Evolutionary conservation across 306 rosid genomes (phyloP), one percentile per base, ranked within the genome.

Genomic region (Medicago arabica): DNA sequence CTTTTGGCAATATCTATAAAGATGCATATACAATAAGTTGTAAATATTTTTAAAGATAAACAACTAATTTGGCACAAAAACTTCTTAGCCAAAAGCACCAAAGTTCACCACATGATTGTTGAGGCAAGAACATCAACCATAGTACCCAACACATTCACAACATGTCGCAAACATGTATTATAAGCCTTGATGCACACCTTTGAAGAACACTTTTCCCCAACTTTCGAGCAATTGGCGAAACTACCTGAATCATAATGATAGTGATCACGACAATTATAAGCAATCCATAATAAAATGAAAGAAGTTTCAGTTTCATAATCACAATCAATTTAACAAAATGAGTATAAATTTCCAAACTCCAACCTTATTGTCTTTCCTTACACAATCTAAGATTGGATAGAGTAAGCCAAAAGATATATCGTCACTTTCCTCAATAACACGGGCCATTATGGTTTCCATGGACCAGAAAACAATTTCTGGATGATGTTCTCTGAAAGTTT

Each of bases 361-460:
- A 57, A 89, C 97, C 91, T 89, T 81, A 62, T 82, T 81, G 64
- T 80, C 83, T 53, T 86, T 91, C 83, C 86, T 93, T 78, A 93
- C 72, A 47, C 88, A 74, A 13, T 72, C 91, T 74, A 93, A 81
- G 64, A 93, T 77, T 19, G 94, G 89, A 78, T 91, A 78, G 38
- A 93, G 91, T 7, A 94, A 80, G 38, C 90, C 91, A 58, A 55
- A 41, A 16, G 94, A 74, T 53, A 89, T 85, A 31, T 89, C 97
- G 71, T 94, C 97, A 88, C 97, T 94, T 79, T 94, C 98, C 82
- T 94, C 92, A 25, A 94, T 14, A 76, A 91, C 97, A 83, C 87
- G 94, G 77, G 63, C 62, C 94, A 94, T 91, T 62, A 91, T 83
- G n/a, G 86, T 88, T 84, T 88, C 90, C 91, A 94, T 91, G 36